Evolutionary conservation across 1,284 basidiomycete species (phyloP).

Genomic region (Exsudoporus floridanus): DNA sequence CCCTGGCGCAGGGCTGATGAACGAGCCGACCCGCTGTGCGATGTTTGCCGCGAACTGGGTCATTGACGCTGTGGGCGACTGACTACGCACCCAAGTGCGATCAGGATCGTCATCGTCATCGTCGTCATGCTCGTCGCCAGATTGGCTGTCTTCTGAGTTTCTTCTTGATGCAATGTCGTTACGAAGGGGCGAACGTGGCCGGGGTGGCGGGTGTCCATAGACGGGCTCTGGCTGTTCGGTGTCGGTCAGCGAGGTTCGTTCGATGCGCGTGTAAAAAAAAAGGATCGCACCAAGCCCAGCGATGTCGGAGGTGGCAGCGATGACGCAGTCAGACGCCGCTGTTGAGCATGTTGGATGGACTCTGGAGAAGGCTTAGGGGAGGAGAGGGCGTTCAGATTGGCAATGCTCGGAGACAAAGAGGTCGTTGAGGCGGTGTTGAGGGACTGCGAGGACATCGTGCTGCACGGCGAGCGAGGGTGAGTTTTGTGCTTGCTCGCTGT

Average conservation of each 20-base stretch:
- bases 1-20: conserved; percentile 54
- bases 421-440: conserved; percentile 35
- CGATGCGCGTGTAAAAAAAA: not conserved
- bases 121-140: conserved; percentile 46
- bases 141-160: conserved; percentile 57
- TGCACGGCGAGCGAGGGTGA: conserved; percentile 13
- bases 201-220: conserved; percentile 31
- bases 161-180: conserved; percentile 42
- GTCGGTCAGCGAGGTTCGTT: conserved; percentile 13
- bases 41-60: conserved; percentile 69
- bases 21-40: conserved; percentile 63
- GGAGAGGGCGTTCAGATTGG: conserved; percentile 34
- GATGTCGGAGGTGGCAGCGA: conserved; percentile 31
- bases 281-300: conserved; percentile 26
- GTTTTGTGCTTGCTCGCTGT: conserved; percentile 21
- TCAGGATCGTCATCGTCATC: conserved; percentile 47
- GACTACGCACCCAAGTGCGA: conserved; percentile 44
- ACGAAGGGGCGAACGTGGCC: conserved; percentile 68
- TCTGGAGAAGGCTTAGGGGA: conserved; percentile 27
- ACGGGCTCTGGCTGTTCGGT: conserved; percentile 33
- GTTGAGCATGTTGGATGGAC: conserved; percentile 21
- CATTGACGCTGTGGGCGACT: conserved; percentile 59
- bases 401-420: conserved; percentile 35
- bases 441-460: conserved; percentile 31
- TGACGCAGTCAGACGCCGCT: conserved; percentile 27